phyloP scores from a whole-genome alignment of 306 rosid genomes.

The Gastrolobium bilobum region DNA sequence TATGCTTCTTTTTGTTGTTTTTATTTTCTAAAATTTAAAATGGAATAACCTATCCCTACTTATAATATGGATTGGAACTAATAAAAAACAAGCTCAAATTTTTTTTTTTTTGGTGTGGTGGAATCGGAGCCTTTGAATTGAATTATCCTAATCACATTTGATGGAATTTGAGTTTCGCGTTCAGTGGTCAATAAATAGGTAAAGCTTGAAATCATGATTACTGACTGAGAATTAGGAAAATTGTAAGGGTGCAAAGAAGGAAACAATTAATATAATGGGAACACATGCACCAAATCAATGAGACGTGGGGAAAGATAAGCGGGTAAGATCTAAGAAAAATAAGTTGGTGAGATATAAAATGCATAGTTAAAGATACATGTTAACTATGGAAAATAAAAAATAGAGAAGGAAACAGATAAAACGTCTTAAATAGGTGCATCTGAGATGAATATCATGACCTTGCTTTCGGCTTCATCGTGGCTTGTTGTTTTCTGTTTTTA shows the following conservation, averaged over 20 bases:
- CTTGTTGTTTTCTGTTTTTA: neutral
- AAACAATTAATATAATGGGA: neutral
- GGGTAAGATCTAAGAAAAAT: slow-evolving; percentile 39
- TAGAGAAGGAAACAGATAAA: slow-evolving; percentile 3
- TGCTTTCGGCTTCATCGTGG: slow-evolving; percentile 45
- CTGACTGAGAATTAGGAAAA: neutral
- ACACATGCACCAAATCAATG: slow-evolving; percentile 35
- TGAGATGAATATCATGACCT: slow-evolving; percentile 38
- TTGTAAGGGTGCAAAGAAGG: too few species aligned
- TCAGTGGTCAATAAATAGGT: slow-evolving; percentile 16
- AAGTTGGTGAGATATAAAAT: neutral
- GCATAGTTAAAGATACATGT: slow-evolving; percentile 33
- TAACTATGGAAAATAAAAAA: neutral
- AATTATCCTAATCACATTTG: neutral
- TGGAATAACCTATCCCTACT: too few species aligned
- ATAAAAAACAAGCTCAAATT: too few species aligned
- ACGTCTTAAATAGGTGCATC: slow-evolving; percentile 36
- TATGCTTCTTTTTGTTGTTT: too few species aligned
- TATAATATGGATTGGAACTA: too few species aligned
- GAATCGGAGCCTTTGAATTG: neutral
- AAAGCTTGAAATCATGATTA: slow-evolving; percentile 29
- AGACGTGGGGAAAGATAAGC: slow-evolving; percentile 21
- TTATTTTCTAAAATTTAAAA: too few species aligned
- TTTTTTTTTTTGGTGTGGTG: neutral
- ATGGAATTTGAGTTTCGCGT: neutral